These are phyloP conservation scores for Chytriomyces sp. DNA, from an alignment of 192 early-diverging fungal species.

Conservation along the genomic window DNA sequence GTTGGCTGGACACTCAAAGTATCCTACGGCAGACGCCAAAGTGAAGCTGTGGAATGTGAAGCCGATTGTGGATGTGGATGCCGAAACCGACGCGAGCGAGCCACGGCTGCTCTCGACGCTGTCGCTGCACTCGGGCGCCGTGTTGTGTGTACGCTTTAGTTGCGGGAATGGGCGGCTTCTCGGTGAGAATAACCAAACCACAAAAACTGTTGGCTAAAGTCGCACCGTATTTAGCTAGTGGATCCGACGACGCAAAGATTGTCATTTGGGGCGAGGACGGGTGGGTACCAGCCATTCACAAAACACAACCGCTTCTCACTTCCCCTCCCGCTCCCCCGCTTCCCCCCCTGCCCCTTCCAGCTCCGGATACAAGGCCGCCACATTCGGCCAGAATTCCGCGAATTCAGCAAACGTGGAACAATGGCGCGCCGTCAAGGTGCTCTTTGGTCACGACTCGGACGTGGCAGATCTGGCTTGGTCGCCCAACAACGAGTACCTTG, in stretches of 20 bases:
- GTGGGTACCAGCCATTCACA: slow-evolving; percentile 21
- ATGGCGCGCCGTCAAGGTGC: slow-evolving; percentile 73
- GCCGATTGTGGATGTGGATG: slow-evolving; percentile 57
- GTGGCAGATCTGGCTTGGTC: slow-evolving; percentile 95
- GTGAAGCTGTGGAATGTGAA: slow-evolving; percentile 87
- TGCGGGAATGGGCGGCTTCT: too few species aligned
- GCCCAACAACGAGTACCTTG: slow-evolving; percentile 77
- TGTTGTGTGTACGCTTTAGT: slow-evolving; percentile 86
- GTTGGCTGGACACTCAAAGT: neutral
- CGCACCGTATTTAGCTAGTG: slow-evolving; percentile 79
- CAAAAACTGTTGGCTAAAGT: slow-evolving; percentile 78
- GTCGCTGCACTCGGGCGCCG: slow-evolving; percentile 80
- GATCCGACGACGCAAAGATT: slow-evolving; percentile 91
- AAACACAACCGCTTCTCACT: too few species aligned
- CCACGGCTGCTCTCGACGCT: slow-evolving; percentile 78
- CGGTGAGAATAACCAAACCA: too few species aligned
- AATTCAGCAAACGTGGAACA: slow-evolving; percentile 60
- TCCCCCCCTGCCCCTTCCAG: slow-evolving; percentile 1
- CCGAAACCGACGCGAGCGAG: slow-evolving; percentile 48
- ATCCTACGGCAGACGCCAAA: slow-evolving; percentile 67
- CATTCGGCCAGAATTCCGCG: slow-evolving; percentile 25
- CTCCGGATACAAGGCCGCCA: slow-evolving; percentile 23
- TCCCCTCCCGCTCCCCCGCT: neutral
- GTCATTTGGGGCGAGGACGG: slow-evolving; percentile 86
- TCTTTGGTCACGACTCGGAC: slow-evolving; percentile 87